These are phyloP conservation scores for Citeromyces hawaiiensis DNA, from an alignment of 1,139 yeast genomes.

Conservation along the genomic window DNA sequence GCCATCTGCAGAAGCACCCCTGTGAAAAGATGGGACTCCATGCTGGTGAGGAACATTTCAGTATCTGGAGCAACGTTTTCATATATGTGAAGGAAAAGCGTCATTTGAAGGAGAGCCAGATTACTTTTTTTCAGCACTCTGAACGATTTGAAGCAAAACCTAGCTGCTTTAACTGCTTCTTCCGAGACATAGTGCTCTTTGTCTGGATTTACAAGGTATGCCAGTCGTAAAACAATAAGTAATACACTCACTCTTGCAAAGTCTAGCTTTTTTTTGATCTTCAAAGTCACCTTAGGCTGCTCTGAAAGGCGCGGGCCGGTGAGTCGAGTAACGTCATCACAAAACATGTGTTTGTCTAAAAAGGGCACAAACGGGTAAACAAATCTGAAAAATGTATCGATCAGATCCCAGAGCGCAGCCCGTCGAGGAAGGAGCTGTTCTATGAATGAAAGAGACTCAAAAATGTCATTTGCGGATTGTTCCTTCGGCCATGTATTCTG, in stretches of 20 bases:
- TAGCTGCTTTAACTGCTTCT: constrained; percentile 23
- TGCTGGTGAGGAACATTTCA: constrained; percentile 15
- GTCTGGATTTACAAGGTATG: constrained; percentile 12
- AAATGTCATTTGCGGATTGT: constrained; percentile 3
- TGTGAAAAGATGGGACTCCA: constrained; percentile 12
- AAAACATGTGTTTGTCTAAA: constrained; percentile 21
- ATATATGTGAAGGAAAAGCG: constrained; percentile 20
- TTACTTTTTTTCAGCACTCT: constrained; percentile 22
- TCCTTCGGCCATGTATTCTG: neutral
- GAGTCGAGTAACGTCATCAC: constrained; percentile 3
- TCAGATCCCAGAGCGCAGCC: constrained; percentile 20
- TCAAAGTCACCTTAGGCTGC: constrained; percentile 5
- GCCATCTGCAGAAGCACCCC: constrained; percentile 24
- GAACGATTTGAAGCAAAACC: constrained; percentile 25
- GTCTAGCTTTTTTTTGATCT: constrained; percentile 14
- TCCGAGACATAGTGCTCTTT: constrained; percentile 22
- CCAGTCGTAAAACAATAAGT: constrained; percentile 15
- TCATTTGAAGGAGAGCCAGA: constrained; percentile 24
- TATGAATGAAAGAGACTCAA: constrained; percentile 3
- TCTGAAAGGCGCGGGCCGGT: constrained; percentile 9
- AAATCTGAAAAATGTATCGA: constrained; percentile 26
- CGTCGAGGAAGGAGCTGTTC: constrained; percentile 3
- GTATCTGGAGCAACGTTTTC: constrained; percentile 26
- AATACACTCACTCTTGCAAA: constrained; percentile 12
- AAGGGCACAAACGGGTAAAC: constrained; percentile 34